Evolutionary conservation across 2,329 filamentous ascomycete genomes (phyloP), one percentile per base, ranked within the genome.

Genomic region (Arthroderma sp.): DNA sequence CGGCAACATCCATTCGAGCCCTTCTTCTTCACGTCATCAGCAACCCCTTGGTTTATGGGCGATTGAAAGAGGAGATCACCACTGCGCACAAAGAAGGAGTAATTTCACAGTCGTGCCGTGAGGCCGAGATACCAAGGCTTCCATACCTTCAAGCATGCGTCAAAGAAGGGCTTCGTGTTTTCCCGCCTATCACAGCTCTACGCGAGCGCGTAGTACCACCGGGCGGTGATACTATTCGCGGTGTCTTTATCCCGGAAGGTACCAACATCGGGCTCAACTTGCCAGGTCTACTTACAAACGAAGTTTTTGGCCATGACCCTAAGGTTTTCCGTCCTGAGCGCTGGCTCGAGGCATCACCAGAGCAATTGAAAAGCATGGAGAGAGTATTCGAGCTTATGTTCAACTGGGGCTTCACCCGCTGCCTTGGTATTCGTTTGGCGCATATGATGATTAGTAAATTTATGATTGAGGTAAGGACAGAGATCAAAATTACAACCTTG

Each of bases 261-360:
- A 69, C 66, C 1, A 59, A 66, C 36, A 61, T 76, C 5, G 69
- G 66, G 31, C 62, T 64, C 44, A 67, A 63, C 40, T 57, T 66
- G 2, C 66, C 66, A 48, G 64, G 61, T 3, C 54, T 70, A 11
- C 63, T 68, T 44, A 59, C 60, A 30, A 57, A 62, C 39, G 40
- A 49, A 11, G 40, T 57, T 7, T 60, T 50, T 36, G 56, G 55
- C 1, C 22, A 50, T 5, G 51, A 71, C 47, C 63, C 65, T 2
- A 56, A 64, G 31, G 45, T 64, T 0, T 75, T 69, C 52, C 58
- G 64, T 22, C 73, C 73, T 1, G 71, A 71, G 42, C 62, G 73
- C 37, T 75, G 71, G 69, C 51, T 75, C 8, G 44, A 46, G 10
- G 39, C 40, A 27, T 32, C 42, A 11, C 33, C 34, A 7, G 40